Base-by-base conservation (phyloP, 768 basidiomycete genomes). In the Chalciporus piperatus region DNA sequence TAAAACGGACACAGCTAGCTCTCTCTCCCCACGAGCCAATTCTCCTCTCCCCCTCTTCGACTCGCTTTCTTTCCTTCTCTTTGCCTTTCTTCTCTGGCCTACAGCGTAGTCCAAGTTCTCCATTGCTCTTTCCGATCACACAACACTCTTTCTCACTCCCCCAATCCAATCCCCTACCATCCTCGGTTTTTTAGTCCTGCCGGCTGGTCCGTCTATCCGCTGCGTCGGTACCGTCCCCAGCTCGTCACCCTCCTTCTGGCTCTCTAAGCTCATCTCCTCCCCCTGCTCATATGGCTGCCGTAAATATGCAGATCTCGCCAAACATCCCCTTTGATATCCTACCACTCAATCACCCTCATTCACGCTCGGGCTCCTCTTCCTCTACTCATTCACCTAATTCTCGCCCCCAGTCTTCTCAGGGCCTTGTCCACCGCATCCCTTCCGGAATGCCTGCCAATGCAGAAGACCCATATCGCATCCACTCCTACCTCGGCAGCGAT, bases 351-450 rank as follows among this genome's bases (percentile, higher is more conserved):
- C 74, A 75, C 65, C 76, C 76, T 56, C 89, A 88, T 66, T 89
- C 89, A 27, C 81, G 89, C 65, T 89, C 89, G 41, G 81, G 78
- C 67, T 92, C 86, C 39, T 89, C 89, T 35, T 78, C 82, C 44
- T 87, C 85, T 52, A 82, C 85, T 43, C 83, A 83, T 64, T 87
- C 84, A 2, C 81, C 84, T 59, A 77, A 77, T 61, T 87, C 88
- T 42, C 81, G 89, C 20, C 87, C 88, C 35, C 87, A 87, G 58
- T 91, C 89, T 45, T 84, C 88, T 59, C 87, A 87, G 67, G 85
- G 87, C 58, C 62, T 72, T 61, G 60, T 83, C 53, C 70, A 76
- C 56, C 77, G 81, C 59, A 76, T 82, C 69, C 76, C 79, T 57
- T 63, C 75, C 37, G 70, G 66, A 32, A 70, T 84, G 58, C 75